phyloP scores from a whole-genome alignment of 192 early-diverging fungal species.

The Coemansia guatemalensis region DNA sequence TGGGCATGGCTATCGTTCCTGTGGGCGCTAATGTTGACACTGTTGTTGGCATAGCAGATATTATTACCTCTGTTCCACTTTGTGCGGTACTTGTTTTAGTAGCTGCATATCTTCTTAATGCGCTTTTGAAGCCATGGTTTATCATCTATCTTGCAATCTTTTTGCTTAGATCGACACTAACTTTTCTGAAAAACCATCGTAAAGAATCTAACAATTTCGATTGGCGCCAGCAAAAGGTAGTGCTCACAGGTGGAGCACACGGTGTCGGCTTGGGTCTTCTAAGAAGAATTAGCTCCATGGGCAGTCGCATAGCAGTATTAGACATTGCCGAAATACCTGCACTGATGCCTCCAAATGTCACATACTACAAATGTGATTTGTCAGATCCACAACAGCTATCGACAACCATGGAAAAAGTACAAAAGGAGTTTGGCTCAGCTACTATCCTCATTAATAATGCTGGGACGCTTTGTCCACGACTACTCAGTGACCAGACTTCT shows the following conservation, averaged over 20 bases:
- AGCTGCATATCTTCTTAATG: constrained; percentile 11
- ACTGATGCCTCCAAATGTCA: constrained; percentile 1
- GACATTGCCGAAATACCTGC: constrained; percentile 28
- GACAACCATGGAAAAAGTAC: constrained; percentile 14
- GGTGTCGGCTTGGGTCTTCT: constrained; percentile 46
- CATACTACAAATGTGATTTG: constrained; percentile 42
- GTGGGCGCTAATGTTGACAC: constrained; percentile 44
- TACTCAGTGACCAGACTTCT: constrained; percentile 58
- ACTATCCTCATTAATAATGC: constrained; percentile 86
- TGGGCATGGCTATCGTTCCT: constrained; percentile 1
- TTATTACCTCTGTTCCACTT: constrained; percentile 9
- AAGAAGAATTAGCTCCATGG: constrained; percentile 8
- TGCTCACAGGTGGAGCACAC: constrained; percentile 47
- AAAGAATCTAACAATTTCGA: constrained; percentile 9
- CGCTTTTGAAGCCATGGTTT: constrained; percentile 11
- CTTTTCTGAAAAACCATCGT: neutral
- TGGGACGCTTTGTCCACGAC: constrained; percentile 64
- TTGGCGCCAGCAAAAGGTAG: constrained; percentile 36
- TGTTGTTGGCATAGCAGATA: neutral
- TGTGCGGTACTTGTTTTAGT: constrained; percentile 9
- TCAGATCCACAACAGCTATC: constrained; percentile 16
- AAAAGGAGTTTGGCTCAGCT: constrained; percentile 59
- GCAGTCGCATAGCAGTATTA: constrained; percentile 28
- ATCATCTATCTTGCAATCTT: constrained; percentile 12
- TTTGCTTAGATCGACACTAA: neutral